Base-by-base conservation (phyloP, 2,329 filamentous ascomycete species). In the Bipolaris bicolor region DNA sequence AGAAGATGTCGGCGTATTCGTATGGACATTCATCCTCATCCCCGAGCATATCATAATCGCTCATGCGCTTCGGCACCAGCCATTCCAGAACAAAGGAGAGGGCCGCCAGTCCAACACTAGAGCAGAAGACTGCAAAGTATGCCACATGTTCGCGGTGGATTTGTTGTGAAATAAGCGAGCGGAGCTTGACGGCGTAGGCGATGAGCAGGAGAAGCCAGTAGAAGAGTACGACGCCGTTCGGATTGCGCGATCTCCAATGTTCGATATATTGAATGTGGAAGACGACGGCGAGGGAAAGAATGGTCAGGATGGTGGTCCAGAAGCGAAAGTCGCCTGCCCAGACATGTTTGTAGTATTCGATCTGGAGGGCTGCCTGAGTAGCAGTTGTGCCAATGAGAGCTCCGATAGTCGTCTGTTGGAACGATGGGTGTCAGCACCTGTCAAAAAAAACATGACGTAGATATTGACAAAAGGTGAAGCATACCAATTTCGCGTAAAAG, bases 1-100 rank as follows among this genome's bases (percentile, higher is more conserved):
- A 97, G 79, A 99, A 99, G 50, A 98, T 83, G 58, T 94, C 92
- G 11, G 95, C 93, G 75, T 97, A 96, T 77, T 98, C 93, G 61
- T 91, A 88, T 0, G 90, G 90, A 54, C 88, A 90, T 76, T 90
- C 88, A 64, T 90, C 85, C 39, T 87, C 86, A 58, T 88, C 86
- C 6, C 86, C 87, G 47, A 90, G 75, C 5, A 86, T 86, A 73
- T 89, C 85, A 71, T 90, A 90, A 44, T 82, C 85, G 66, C 86
- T 90, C 57, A 87, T 79, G 64, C 86, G 86, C 77, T 93, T 94
- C n/a, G 91, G 91, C 73, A 93, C 88, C 16, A 96, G 81, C 85
- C 93, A 96, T 79, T 97, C 93, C 34, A 96, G 78, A 11, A 86
- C 77, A 62, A 97, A 95, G 63, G 92, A 90, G 7, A 86, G 65